phyloP scores from a whole-genome alignment of 148 eudicot genomes.

The Vaccinium myrtillus region DNA sequence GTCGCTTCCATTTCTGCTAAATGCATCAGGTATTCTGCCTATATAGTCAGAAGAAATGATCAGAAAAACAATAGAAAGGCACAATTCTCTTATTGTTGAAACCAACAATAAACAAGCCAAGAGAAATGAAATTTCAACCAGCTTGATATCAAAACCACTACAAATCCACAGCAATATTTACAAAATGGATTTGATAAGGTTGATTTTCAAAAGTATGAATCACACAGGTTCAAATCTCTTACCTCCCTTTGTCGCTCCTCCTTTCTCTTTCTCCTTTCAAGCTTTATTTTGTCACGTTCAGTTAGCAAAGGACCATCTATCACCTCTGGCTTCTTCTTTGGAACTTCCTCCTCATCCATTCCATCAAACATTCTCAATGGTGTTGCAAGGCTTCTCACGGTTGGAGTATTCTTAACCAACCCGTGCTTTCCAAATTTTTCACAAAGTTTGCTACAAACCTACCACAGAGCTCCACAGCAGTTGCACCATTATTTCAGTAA shows the following conservation, averaged over 20 bases:
- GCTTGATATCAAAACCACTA: neutral
- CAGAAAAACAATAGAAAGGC: slow-evolving; percentile 8
- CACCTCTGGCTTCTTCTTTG: slow-evolving; percentile 89
- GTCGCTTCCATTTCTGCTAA: slow-evolving; percentile 96
- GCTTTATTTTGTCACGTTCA: slow-evolving; percentile 90
- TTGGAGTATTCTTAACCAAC: slow-evolving; percentile 68
- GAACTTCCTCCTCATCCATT: slow-evolving; percentile 75
- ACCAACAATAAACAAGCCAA: neutral
- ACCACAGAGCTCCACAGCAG: slow-evolving; percentile 9
- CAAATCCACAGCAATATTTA: neutral
- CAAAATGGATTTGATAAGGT: neutral
- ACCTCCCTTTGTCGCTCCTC: slow-evolving; percentile 99
- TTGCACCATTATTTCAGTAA: neutral
- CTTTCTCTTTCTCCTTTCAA: slow-evolving; percentile 91
- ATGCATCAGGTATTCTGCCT: slow-evolving; percentile 84
- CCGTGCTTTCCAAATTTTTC: slow-evolving; percentile 98
- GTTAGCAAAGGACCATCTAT: slow-evolving; percentile 85
- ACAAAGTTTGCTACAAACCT: slow-evolving; percentile 78
- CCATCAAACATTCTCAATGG: slow-evolving; percentile 86
- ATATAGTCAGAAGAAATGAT: slow-evolving; percentile 21
- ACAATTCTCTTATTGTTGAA: neutral
- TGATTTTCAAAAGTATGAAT: slow-evolving; percentile 1
- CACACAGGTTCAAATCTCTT: slow-evolving; percentile 5
- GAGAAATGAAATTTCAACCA: neutral
- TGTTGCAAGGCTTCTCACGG: slow-evolving; percentile 83